Evolutionary conservation across 208 protist species (phyloP), one percentile per base, ranked within the genome.

Genomic region (Strigomonas galati): DNA sequence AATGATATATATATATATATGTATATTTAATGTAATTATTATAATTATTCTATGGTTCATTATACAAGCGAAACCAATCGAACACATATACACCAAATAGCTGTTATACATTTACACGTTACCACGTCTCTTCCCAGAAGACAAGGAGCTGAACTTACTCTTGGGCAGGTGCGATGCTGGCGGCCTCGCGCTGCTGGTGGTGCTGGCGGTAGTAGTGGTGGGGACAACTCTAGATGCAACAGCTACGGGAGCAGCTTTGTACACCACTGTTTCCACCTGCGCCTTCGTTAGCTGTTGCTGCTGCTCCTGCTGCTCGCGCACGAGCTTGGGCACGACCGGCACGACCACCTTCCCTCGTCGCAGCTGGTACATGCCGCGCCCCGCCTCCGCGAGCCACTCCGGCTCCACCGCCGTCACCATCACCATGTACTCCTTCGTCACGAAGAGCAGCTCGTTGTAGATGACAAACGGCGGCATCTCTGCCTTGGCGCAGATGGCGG

Each of bases 401-500:
- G 93, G 89, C 57, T 99, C 98, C 46, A 99, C 97, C 5, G 91
- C 89, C 1, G 97, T 99, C 14, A 99, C 97, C 61, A 82, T 79
- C 69, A 81, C 76, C 75, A 99, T 96, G 79, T 99, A 99, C 82
- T 99, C 97, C 75, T 98, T 98, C 9, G 84, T 87, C 14, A 91
- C 71, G 57, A 98, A 79, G 0, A 99, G 81, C 0, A 99, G 87
- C 69, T 99, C 98, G 63, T 99, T 97, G 84, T 99, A 99, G 10
- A 99, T 84, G 40, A 99, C 88, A 72, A 99, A 99, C 59, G 99
- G 97, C 10, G 98, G 97, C 67, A 97, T 97, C 64, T 90, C 89
- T 23, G 96, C 97, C 23, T 98, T 71, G 15, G 95, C 92, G 84
- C 93, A 99, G 7, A 99, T 77, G 0, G 98, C 95, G 28, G 88